phyloP scores from a whole-genome alignment of 2,329 filamentous ascomycete genomes.

The Arachnopeziza araneosa region DNA sequence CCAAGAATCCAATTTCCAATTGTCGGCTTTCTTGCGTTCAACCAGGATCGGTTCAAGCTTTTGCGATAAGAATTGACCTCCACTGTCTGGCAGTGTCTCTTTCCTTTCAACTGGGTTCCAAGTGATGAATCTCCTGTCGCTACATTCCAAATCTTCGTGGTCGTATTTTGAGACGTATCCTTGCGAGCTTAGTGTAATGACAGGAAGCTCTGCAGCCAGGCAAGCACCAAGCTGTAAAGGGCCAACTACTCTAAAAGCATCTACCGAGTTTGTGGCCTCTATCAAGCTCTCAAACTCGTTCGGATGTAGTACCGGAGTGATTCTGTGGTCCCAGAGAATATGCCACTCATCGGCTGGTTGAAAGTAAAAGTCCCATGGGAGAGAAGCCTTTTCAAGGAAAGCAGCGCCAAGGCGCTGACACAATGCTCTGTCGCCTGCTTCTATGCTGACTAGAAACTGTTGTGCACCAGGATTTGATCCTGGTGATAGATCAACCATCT shows the following conservation, averaged over 20 bases:
- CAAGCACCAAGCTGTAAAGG: slow-evolving; percentile 8
- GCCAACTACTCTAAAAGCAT: slow-evolving; percentile 4
- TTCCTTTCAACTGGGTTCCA: slow-evolving; percentile 6
- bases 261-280: slow-evolving; percentile 3
- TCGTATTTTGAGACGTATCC: slow-evolving; percentile 13
- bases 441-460: slow-evolving; percentile 4
- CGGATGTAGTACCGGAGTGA: neutral
- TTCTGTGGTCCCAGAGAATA: slow-evolving; percentile 3
- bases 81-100: slow-evolving; percentile 5
- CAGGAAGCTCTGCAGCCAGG: slow-evolving; percentile 11
- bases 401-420: slow-evolving; percentile 3
- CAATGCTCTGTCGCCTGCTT: neutral
- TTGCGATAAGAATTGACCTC: slow-evolving; percentile 5
- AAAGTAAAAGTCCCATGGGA: slow-evolving; percentile 8
- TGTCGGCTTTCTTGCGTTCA: neutral
- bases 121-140: slow-evolving; percentile 6
- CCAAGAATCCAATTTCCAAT: slow-evolving; percentile 7
- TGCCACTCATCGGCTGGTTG: slow-evolving; percentile 3
- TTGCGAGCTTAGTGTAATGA: slow-evolving; percentile 6
- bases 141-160: slow-evolving; percentile 9
- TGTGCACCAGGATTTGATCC: neutral
- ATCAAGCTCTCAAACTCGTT: slow-evolving; percentile 8
- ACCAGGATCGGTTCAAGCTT: slow-evolving; percentile 6
- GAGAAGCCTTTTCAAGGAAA: neutral
- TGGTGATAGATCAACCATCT: neutral